These are phyloP conservation scores for Viridothelium virens DNA, from an alignment of 495 filamentous ascomycete species.

Conservation along the genomic window DNA sequence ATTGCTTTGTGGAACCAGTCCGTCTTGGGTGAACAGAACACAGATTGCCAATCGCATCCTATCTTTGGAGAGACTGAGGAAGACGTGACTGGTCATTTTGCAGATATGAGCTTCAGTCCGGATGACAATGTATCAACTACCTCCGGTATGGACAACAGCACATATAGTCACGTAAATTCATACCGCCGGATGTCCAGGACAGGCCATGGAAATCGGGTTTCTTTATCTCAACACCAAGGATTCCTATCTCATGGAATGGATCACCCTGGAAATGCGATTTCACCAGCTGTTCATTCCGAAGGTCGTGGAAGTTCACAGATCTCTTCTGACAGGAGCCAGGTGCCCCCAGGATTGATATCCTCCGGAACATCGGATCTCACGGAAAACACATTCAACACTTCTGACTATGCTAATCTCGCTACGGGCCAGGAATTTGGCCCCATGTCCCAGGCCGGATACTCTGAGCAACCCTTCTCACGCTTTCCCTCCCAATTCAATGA, in stretches of 20 bases:
- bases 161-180: not conserved
- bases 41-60: not conserved
- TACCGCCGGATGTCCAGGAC: slow-evolving; percentile 2
- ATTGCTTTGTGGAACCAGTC: slow-evolving; percentile 12
- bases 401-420: not conserved
- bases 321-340: not conserved
- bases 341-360: slow-evolving; percentile 2
- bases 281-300: slow-evolving; percentile 2
- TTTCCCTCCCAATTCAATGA: not conserved
- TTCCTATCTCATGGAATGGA: not conserved
- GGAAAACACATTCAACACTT: slow-evolving; percentile 5
- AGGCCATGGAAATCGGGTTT: slow-evolving; percentile 1
- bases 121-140: slow-evolving; percentile 11
- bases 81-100: slow-evolving; percentile 6
- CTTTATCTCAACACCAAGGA: slow-evolving; percentile 2
- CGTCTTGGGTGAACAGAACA: slow-evolving; percentile 8
- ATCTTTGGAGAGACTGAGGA: not conserved
- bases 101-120: slow-evolving; percentile 7
- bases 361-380: slow-evolving; percentile 3
- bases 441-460: not conserved
- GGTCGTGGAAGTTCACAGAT: slow-evolving; percentile 6
- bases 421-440: not conserved
- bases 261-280: not conserved
- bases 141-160: slow-evolving; percentile 13
- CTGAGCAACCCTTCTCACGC: not conserved